Percentiles rank a stretch among this genome's conserved stretches.
These are phyloP conservation scores for Erythrophleum ivorense DNA, from an alignment of 331 rosid species.

Conservation along the genomic window DNA sequence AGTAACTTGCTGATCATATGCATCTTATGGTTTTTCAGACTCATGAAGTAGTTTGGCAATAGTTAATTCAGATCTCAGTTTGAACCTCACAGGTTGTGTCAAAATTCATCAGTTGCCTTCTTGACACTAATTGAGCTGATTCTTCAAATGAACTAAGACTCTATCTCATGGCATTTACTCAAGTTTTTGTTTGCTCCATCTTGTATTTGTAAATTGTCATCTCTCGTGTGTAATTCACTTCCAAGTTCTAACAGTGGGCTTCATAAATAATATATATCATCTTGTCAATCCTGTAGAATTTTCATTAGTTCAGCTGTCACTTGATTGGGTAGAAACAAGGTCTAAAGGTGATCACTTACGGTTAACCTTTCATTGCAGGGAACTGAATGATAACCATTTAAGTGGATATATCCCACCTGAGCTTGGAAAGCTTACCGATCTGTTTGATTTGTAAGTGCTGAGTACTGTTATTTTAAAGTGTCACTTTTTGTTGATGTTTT, in stretches of 20 bases:
- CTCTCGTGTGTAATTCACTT: not conserved
- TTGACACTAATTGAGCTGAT: not conserved
- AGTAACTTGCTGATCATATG: not conserved
- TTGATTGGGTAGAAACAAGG: not conserved
- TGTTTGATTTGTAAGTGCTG: conserved; percentile 81
- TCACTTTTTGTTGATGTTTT: not conserved
- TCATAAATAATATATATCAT: not conserved
- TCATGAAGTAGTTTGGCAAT: not conserved
- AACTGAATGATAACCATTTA: conserved; percentile 79
- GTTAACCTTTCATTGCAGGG: conserved; percentile 53
- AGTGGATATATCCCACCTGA: conserved; percentile 89
- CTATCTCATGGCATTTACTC: not conserved
- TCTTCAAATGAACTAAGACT: not conserved
- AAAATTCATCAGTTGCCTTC: not conserved
- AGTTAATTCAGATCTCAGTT: not conserved
- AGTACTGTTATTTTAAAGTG: conserved; percentile 16
- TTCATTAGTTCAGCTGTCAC: not conserved
- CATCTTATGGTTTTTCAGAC: conserved; percentile 7
- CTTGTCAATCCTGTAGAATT: not conserved
- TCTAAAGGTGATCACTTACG: not conserved
- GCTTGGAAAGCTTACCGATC: conserved; percentile 91
- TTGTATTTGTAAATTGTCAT: not conserved
- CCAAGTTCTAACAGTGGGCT: not conserved
- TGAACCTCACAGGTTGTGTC: not conserved
- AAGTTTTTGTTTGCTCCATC: not conserved